Percentiles rank a stretch among this genome's conserved stretches.
These are phyloP conservation scores for Eucalyptus marginata DNA, from an alignment of 345 rosid species.

Conservation along the genomic window DNA sequence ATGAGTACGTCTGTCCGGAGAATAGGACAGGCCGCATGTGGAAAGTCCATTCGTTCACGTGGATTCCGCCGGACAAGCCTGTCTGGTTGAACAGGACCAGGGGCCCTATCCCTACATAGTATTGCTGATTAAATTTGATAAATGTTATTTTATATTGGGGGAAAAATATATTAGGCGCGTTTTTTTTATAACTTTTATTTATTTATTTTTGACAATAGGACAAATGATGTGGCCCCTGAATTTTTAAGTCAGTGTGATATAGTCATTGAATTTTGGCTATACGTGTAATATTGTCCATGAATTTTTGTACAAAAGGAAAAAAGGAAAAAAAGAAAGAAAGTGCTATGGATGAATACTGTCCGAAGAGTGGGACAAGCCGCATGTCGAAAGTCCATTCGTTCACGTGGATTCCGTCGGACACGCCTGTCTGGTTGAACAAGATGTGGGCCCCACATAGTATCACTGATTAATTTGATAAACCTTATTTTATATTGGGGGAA, in stretches of 20 bases:
- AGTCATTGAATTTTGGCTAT: too few relatives aligned
- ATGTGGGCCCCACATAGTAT: background rate
- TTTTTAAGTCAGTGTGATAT: too few relatives aligned
- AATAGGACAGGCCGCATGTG: background rate
- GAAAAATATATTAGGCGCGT: background rate
- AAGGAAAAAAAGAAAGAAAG: too few relatives aligned
- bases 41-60: background rate
- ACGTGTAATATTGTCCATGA: fast-evolving
- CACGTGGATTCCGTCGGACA: background rate
- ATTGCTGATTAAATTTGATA: background rate
- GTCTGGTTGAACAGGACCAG: background rate
- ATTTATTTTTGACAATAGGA: background rate
- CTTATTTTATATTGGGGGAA: background rate
- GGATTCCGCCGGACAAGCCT: background rate
- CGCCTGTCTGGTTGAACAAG: background rate
- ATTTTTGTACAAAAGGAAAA: background rate
- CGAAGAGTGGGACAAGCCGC: background rate
- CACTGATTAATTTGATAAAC: background rate
- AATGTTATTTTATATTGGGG: background rate
- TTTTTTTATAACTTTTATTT: background rate
- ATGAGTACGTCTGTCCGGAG: background rate
- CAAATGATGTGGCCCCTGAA: background rate
- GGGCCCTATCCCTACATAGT: background rate
- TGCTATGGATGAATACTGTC: too few relatives aligned
- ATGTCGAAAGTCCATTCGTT: background rate